Evolutionary conservation across 257 asterid genomes (phyloP).

Genomic region (Apocynum venetum): DNA sequence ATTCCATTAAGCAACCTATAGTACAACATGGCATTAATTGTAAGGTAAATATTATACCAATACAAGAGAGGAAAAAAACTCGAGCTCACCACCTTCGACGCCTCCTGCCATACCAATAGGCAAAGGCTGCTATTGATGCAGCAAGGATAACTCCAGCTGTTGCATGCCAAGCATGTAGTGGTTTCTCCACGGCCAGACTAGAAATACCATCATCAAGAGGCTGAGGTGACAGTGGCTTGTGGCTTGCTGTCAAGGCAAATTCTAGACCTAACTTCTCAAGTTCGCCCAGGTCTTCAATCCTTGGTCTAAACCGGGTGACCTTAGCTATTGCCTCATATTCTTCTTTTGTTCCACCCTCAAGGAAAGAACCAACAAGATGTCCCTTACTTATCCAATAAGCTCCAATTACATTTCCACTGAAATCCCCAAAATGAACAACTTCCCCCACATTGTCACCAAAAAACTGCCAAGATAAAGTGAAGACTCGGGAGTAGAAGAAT

Average conservation of each 20-base stretch:
- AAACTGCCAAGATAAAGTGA: slow-evolving; percentile 83
- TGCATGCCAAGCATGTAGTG: slow-evolving; percentile 63
- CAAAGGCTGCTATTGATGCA: slow-evolving; percentile 74
- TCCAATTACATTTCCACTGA: slow-evolving; percentile 43
- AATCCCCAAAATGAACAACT: slow-evolving; percentile 72
- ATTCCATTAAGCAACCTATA: slow-evolving; percentile 9
- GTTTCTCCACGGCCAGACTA: slow-evolving; percentile 34
- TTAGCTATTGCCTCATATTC: slow-evolving; percentile 66
- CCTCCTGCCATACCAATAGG: slow-evolving; percentile 78
- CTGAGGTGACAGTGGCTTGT: slow-evolving; percentile 22
- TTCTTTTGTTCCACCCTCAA: slow-evolving; percentile 87
- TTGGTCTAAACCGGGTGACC: slow-evolving; percentile 56
- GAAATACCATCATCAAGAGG: slow-evolving; percentile 22
- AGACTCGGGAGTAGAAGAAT: slow-evolving; percentile 82
- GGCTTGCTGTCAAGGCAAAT: slow-evolving; percentile 45
- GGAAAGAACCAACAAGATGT: slow-evolving; percentile 68
- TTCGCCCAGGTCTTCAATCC: slow-evolving; percentile 46
- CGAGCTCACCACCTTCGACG: slow-evolving; percentile 60
- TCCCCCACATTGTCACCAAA: slow-evolving; percentile 75
- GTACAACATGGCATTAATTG: slow-evolving; percentile 21
- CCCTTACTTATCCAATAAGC: slow-evolving; percentile 81
- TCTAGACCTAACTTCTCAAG: slow-evolving; percentile 62
- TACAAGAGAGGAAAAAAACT: neutral
- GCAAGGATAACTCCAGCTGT: slow-evolving; percentile 73
- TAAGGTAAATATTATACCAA: neutral